These are phyloP conservation scores for Fusarium mexicanum DNA, from an alignment of 2,329 filamentous ascomycete species.

Conservation along the genomic window DNA sequence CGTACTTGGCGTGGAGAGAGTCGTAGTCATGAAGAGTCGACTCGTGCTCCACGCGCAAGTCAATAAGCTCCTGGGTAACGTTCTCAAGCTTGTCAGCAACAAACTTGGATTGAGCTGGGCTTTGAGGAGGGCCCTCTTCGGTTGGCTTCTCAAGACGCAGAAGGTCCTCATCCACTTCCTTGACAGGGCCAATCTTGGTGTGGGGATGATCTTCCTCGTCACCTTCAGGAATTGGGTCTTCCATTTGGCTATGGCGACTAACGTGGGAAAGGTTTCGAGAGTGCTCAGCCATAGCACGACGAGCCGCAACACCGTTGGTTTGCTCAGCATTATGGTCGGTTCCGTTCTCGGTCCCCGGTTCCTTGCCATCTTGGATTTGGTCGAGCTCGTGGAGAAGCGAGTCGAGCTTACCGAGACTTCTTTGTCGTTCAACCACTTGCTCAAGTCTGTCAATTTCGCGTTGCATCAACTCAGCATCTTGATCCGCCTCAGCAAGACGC, in stretches of 20 bases:
- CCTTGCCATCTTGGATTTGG: constrained; percentile 70
- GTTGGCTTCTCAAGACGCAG: constrained; percentile 24
- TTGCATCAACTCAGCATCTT: constrained; percentile 96
- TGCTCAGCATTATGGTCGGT: constrained; percentile 44
- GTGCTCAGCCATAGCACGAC: constrained; percentile 59
- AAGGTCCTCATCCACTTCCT: constrained; percentile 45
- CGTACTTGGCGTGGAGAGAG: constrained; percentile 85
- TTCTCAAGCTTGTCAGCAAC: constrained; percentile 93
- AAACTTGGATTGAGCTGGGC: constrained; percentile 82
- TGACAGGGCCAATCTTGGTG: constrained; percentile 47
- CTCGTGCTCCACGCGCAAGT: constrained; percentile 91
- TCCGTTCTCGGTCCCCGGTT: constrained; percentile 44
- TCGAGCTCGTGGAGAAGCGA: constrained; percentile 92
- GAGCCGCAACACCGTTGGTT: constrained; percentile 54
- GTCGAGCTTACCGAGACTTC: constrained; percentile 93
- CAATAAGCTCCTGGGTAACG: constrained; percentile 90
- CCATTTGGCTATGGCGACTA: constrained; percentile 63
- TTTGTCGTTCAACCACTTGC: constrained; percentile 93
- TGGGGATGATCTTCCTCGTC: constrained; percentile 53
- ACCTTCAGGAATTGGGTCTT: constrained; percentile 65
- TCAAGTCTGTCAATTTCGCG: constrained; percentile 94
- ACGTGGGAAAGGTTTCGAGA: constrained; percentile 64
- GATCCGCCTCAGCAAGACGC: constrained; percentile 92
- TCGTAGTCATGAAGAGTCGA: constrained; percentile 83
- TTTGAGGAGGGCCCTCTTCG: constrained; percentile 59